Percentiles rank a stretch among this genome's conserved stretches.
Conservation (phyloP, 2,329 filamentous ascomycete genomes). For the Pseudogymnoascus sp. region DNA sequence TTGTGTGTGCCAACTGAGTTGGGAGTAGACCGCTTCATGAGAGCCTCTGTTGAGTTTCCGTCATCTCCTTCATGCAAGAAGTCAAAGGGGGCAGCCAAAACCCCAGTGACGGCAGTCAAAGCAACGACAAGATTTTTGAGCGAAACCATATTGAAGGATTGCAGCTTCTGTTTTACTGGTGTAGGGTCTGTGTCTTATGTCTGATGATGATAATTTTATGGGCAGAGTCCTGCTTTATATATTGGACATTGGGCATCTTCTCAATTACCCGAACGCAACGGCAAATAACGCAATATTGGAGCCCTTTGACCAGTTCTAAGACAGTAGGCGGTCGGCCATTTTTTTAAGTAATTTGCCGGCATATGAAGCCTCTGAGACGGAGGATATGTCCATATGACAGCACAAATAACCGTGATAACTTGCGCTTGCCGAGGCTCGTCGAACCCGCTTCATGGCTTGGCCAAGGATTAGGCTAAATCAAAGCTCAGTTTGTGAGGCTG, state of each 20-base stretch:
- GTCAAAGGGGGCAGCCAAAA: background rate
- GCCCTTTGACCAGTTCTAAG: background rate
- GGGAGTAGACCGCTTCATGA: slow-evolving; percentile 29
- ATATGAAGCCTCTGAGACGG: background rate
- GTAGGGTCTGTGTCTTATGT: background rate
- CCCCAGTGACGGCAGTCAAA: slow-evolving; percentile 26
- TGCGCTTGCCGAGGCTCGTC: background rate
- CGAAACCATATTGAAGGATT: slow-evolving; percentile 33
- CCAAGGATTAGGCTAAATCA: background rate
- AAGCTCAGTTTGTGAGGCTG: background rate
- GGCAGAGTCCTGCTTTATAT: background rate
- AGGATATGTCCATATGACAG: background rate
- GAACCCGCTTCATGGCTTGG: background rate
- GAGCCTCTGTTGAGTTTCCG: background rate
- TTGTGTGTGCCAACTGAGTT: slow-evolving; percentile 44
- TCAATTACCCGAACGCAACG: background rate
- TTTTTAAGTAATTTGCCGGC: background rate
- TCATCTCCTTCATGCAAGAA: background rate
- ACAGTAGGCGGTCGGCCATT: background rate
- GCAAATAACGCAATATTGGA: background rate
- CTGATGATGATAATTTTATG: background rate
- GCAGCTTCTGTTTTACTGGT: background rate
- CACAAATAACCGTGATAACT: background rate
- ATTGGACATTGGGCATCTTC: background rate
- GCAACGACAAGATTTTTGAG: slow-evolving; percentile 35